Base-by-base conservation (phyloP, 371 early-diverging fungal species). In the Mortierella sp. region DNA sequence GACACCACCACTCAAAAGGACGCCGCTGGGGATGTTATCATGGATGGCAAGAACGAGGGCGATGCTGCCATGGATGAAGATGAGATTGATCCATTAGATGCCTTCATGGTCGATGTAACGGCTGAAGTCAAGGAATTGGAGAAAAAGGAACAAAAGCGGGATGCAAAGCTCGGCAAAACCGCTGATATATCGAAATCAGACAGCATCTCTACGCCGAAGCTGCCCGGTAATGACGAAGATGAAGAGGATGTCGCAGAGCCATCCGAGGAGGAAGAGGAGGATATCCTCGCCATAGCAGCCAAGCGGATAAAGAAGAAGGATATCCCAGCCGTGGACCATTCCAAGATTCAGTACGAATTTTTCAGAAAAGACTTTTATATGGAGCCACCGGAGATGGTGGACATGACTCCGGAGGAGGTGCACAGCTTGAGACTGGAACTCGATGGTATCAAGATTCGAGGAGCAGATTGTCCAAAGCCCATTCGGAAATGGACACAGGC, bases 321-420 rank as follows among this genome's bases (percentile, higher is more conserved):
- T 64, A 80, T 98, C 46, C 90, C 93, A 0, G 82, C 89, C 0
- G 95, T 97, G 12, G 95, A 98, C 68, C 99, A 98, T 74, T 83
- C 88, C 4, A 83, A 88, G 54, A 89, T 95, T 48, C 85, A 89
- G 16, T 98, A 98, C 60, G 94, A 94, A 67, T 83, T 84, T 14
- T 96, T 98, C 82, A 86, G 92, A n/a, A 96, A 97, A 71, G 88
- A 96, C 74, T 99, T 99, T 79, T 98, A 94, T 76, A 91, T 97
- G 41, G 99, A 99, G 71, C 96, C 98, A 7, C 92, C 93, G 8
- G 98, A 98, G 67, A 65, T 96, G 55, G 88, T 86, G 24, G 86
- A 87, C 16, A 78, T 98, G 87, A 93, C 93, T 1, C 73, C 83
- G 0, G 96, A 92, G 34, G 93, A 98, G 60, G 96, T 98, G 2